phyloP scores from a whole-genome alignment of 2,329 filamentous ascomycete species.

The Trichoderma cornu-damae region DNA sequence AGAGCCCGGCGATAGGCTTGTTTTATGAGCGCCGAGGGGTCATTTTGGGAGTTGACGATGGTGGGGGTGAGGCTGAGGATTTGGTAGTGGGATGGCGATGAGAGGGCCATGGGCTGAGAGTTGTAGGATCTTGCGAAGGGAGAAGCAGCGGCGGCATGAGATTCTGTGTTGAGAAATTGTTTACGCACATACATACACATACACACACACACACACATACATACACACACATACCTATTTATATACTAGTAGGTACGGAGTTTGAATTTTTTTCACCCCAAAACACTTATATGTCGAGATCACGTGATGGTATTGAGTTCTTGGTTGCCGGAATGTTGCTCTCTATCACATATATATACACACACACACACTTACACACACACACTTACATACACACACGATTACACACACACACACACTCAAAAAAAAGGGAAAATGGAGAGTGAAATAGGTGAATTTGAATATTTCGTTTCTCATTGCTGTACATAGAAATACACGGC shows the following conservation, averaged over 20 bases:
- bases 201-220: no score
- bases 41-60: slow-evolving; percentile 41
- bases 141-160: not conserved
- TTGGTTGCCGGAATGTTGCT: not conserved
- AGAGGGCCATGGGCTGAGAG: slow-evolving; percentile 16
- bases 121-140: not conserved
- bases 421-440: not conserved
- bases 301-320: slow-evolving; percentile 2
- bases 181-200: no score
- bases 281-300: not conserved
- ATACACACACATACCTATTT: no score
- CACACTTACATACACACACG: no score
- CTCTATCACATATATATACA: no score
- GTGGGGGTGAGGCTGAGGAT: slow-evolving; percentile 52
- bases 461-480: slow-evolving; percentile 20
- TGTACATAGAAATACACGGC: slow-evolving; percentile 33
- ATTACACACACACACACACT: no score
- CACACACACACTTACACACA: no score
- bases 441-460: slow-evolving; percentile 8
- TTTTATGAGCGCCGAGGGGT: slow-evolving; percentile 49
- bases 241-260: no score
- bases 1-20: slow-evolving; percentile 61
- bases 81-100: slow-evolving; percentile 52
- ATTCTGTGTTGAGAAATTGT: not conserved
- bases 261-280: not conserved